Base-by-base conservation (phyloP, 1,139 yeast species). In the Magnusiomyces ingens region DNA sequence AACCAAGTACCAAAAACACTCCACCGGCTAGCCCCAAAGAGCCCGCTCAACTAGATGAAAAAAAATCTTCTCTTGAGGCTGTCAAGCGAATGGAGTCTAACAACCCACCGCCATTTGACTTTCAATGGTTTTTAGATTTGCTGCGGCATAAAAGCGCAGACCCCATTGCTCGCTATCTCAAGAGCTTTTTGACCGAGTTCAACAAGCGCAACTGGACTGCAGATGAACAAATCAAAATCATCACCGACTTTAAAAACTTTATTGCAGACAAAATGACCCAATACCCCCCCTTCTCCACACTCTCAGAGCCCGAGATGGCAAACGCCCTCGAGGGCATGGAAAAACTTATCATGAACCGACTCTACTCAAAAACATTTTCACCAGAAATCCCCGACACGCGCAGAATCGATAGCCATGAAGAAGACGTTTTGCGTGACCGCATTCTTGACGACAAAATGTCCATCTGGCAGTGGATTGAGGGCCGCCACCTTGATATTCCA, bases 241-340 rank as follows among this genome's bases (percentile, higher is more conserved):
- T 91, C 0, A 71, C 70, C 48, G 96, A 91, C 63, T 91, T 71
- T 81, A 85, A 65, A 64, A 63, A 3, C 12, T 67, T 91, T 64
- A 82, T 91, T 60, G 79, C 77, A 55, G 82, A 76, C 32, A 87
- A 87, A 64, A 81, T 89, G 71, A 62, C 70, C 3, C 68, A 75
- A 11, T 84, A 76, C 62, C 87, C 85, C 58, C 98, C 97, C 0
- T 93, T 91, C 67, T 76, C 80, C 36, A 73, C 80, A 1, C 78
- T 90, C 76, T 80, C 79, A 21, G 79, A 75, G 2, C 76, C 76
- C 37, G 81, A 79, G 54, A 72, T 85, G 55, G 82, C 78, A 47
- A 91, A 91, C 64, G 85, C 95, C 1, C 73, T 85, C 58, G 97
- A 90, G 64, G 99, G 99, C 0, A 76, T 93, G 66, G 99, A 94